Conservation (phyloP, 179 eudicot species). For the Monotropa hypopitys region DNA sequence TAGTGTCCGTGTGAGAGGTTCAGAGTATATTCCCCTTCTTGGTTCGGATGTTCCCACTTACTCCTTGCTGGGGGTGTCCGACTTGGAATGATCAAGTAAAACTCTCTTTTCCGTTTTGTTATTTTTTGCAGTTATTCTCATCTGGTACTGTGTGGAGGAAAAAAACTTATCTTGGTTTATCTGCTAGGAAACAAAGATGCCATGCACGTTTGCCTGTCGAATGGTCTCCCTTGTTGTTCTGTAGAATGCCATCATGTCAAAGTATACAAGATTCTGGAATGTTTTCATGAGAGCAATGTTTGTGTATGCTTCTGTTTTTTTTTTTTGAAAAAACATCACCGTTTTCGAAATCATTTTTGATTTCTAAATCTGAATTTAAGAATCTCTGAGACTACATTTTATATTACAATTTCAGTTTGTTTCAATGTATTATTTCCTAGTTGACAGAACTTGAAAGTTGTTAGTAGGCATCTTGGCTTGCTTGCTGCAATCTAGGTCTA, state of each 20-base stretch:
- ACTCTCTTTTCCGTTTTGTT: background rate
- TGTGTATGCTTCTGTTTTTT: background rate
- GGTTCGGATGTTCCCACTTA: conserved; percentile 54
- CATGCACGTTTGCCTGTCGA: background rate
- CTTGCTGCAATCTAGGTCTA: background rate
- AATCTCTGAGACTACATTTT: background rate
- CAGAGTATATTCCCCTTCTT: conserved; percentile 69
- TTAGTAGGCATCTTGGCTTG: background rate
- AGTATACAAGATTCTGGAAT: background rate
- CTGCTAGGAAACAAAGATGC: background rate
- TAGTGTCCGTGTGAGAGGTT: conserved; percentile 90
- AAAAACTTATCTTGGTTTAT: background rate
- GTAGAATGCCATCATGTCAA: background rate
- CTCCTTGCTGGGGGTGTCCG: conserved; percentile 47
- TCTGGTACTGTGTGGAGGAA: background rate
- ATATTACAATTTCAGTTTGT: background rate
- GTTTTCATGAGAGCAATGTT: background rate
- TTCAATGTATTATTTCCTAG: background rate
- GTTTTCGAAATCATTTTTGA: background rate
- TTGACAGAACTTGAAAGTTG: background rate
- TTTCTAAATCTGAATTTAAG: background rate
- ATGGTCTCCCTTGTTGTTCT: background rate
- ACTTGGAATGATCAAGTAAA: conserved; percentile 31
- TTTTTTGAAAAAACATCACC: background rate
- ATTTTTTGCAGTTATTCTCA: background rate